phyloP scores from a whole-genome alignment of 1,139 yeast genomes.

The Groenewaldozyma sp. region DNA sequence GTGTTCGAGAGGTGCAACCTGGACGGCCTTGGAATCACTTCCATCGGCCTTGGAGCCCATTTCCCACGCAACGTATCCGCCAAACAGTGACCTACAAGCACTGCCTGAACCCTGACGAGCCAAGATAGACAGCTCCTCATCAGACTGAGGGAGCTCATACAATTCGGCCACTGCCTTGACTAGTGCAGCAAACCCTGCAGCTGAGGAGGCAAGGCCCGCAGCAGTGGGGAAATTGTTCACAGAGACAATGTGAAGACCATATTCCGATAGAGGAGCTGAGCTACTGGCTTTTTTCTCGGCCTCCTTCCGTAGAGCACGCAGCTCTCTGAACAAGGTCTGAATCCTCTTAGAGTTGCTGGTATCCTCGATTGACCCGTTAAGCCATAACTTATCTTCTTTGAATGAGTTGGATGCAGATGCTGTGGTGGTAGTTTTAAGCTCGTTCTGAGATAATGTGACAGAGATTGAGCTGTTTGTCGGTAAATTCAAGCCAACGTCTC shows the following conservation, averaged over 20 bases:
- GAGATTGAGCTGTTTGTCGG: conserved; percentile 96
- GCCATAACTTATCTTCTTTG: conserved; percentile 61
- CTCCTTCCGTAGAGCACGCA: conserved; percentile 55
- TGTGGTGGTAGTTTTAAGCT: conserved; percentile 82
- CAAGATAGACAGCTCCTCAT: conserved; percentile 78
- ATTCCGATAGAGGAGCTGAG: conserved; percentile 50
- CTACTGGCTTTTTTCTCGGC: conserved; percentile 35
- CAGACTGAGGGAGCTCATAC: conserved; percentile 68
- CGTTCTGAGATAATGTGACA: conserved; percentile 84
- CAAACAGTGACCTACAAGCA: conserved; percentile 92
- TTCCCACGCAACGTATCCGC: conserved; percentile 99
- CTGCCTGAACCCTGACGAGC: conserved; percentile 99
- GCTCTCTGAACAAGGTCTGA: conserved; percentile 67
- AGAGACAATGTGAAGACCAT: conserved; percentile 71
- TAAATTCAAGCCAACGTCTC: conserved; percentile 75
- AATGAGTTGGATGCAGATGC: conserved; percentile 60
- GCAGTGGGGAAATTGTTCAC: conserved; percentile 99
- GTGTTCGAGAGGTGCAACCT: conserved; percentile 71
- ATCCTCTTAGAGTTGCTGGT: conserved; percentile 56
- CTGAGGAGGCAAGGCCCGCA: conserved; percentile 95
- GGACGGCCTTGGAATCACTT: conserved; percentile 84
- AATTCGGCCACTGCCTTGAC: conserved; percentile 78
- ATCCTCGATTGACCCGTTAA: conserved; percentile 69
- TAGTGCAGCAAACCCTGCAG: conserved; percentile 96
- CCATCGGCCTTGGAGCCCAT: conserved; percentile 76